These are phyloP conservation scores for Paxillus involutus DNA, from an alignment of 768 basidiomycete species.

Conservation along the genomic window DNA sequence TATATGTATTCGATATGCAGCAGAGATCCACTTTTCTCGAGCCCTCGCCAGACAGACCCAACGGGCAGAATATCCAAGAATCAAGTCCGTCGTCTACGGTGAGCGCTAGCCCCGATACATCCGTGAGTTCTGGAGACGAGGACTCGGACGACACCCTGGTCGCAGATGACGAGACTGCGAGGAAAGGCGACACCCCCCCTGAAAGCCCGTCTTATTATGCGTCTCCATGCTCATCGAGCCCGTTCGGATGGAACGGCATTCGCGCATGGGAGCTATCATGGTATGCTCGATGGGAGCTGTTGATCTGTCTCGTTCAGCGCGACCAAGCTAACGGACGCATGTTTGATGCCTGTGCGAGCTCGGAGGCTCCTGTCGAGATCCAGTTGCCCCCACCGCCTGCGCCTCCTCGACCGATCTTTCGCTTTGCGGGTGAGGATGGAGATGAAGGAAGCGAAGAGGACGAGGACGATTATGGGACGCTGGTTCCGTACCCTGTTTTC, in stretches of 20 bases:
- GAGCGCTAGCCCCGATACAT: constrained; percentile 14
- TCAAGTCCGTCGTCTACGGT: constrained; percentile 20
- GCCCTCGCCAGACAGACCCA: constrained; percentile 13
- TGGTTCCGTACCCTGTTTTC: constrained; percentile 16
- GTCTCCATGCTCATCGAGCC: constrained; percentile 4
- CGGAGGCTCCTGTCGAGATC: not conserved
- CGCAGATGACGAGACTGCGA: constrained; percentile 38
- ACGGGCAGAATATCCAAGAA: constrained; percentile 1
- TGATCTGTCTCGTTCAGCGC: constrained; percentile 42
- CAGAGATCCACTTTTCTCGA: constrained; percentile 13
- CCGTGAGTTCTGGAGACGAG: constrained; percentile 24
- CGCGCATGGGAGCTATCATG: constrained; percentile 46
- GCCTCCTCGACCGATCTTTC: constrained; percentile 13
- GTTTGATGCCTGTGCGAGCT: not conserved
- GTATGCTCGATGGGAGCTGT: constrained; percentile 55
- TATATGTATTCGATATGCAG: constrained; percentile 65
- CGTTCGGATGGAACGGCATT: constrained; percentile 9
- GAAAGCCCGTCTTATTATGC: constrained; percentile 6
- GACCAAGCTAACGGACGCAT: constrained; percentile 20
- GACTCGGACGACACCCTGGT: constrained; percentile 61
- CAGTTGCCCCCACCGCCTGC: not conserved
- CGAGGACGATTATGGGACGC: constrained; percentile 29
- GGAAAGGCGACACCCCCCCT: not conserved
- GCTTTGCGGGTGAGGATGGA: constrained; percentile 21
- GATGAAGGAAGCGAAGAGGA: constrained; percentile 20